Base-by-base conservation (phyloP, 2,329 filamentous ascomycete genomes). In the Pseudocercospora vitis region DNA sequence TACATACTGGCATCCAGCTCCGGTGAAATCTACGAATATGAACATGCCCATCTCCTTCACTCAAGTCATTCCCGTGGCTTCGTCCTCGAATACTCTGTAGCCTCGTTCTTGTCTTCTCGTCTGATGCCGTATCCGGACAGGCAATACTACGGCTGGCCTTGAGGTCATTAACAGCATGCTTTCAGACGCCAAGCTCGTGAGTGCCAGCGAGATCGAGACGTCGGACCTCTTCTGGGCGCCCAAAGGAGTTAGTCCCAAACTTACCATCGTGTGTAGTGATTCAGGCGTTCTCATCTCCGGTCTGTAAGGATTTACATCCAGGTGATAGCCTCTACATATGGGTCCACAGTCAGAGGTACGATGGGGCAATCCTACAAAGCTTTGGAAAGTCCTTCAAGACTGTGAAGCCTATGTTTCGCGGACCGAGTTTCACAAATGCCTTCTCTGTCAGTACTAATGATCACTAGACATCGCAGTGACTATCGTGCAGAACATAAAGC, bases 201-300 rank as follows among this genome's bases (percentile, higher is more conserved):
- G 61, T 1, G 70, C 69, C 1, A 79, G 75, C 1, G 64, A 68
- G 4, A 62, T 63, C 0, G 70, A 78, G 56, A 73, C 82, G 29
- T 23, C 65, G 0, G 76, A 80, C 50, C 66, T 79, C 2, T 79
- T 77, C 62, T 76, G 73, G 72, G 76, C 73, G 18, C 52, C 77
- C 19, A 68, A 71, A 8, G 75, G 75, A 18, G 75, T 73, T 3
- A 72, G 73, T 0, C 70, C 72, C 50, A 75, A 73, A 45, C 76
- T 77, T 52, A 75, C 74, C n/a, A 67, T 76, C 14, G 72, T 76
- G 21, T 21, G 35, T 11, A 7, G 11, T 21, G 18, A 8, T 39
- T n/a, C n/a, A n/a, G n/a, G n/a, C n/a, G n/a, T n/a, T n/a, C n/a
- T n/a, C n/a, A n/a, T n/a, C n/a, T n/a, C n/a, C n/a, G n/a, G n/a